These are phyloP conservation scores for Neoascochyta sp. DNA, from an alignment of 2,329 filamentous ascomycete species.

Conservation along the genomic window DNA sequence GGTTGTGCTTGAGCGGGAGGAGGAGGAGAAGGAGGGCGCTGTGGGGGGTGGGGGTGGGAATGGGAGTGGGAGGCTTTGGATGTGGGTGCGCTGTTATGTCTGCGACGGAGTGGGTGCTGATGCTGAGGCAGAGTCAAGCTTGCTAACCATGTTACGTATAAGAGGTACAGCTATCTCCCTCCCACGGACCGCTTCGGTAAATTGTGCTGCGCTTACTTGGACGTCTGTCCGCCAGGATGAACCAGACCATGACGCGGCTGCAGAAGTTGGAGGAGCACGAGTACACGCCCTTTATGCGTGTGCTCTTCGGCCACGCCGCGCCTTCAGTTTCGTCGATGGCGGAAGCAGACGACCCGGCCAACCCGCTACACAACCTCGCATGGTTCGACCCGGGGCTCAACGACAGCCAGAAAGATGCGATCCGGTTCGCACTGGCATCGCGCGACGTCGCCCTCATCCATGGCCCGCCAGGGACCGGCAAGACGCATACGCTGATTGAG, in stretches of 20 bases:
- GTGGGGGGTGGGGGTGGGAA: constrained; percentile 50
- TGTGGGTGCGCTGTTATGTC: constrained; percentile 40
- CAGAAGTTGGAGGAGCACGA: constrained; percentile 55
- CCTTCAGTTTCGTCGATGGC: constrained; percentile 49
- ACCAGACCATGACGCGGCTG: constrained; percentile 60
- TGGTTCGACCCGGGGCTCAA: constrained; percentile 58
- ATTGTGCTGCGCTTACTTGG: too few species aligned
- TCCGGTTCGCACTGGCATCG: constrained; percentile 78
- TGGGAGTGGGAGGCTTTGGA: constrained; percentile 62
- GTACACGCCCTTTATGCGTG: constrained; percentile 56
- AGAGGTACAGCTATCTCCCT: too few species aligned
- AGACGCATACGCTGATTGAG: constrained; percentile 94
- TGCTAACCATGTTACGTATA: constrained; percentile 64
- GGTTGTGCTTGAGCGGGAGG: constrained; percentile 67
- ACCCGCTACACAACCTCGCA: constrained; percentile 45
- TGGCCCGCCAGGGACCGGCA: constrained; percentile 91
- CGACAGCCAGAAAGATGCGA: constrained; percentile 60
- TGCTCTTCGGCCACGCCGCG: constrained; percentile 58
- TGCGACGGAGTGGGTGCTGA: constrained; percentile 28
- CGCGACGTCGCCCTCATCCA: constrained; percentile 86
- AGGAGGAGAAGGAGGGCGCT: constrained; percentile 60
- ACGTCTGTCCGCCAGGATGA: constrained; percentile 59
- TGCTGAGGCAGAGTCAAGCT: constrained; percentile 55
- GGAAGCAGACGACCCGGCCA: constrained; percentile 42
- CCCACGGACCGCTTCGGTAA: too few species aligned